Evolutionary conservation across 148 eudicot genomes (phyloP), one percentile per base, ranked within the genome.

Genomic region (Fagopyrum homotropicum): DNA sequence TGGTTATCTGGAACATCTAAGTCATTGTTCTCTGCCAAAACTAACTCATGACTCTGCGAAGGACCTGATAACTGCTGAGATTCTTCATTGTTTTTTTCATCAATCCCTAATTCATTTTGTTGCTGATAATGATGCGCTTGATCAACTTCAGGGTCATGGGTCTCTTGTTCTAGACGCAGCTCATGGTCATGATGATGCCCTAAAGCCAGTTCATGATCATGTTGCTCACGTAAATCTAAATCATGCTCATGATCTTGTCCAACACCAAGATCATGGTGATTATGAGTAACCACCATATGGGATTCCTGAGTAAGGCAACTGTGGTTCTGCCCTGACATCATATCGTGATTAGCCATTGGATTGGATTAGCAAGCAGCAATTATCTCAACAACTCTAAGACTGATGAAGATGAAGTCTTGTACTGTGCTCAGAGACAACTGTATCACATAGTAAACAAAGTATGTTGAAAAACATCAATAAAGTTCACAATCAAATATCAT

Each of bases 331-430:
- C 76, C 89, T 35, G 81, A 77, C 29, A 82, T 79, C 77, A 84
- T 29, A 57, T 84, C 87, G 76, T 77, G 82, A 61, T 74, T 82
- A n/a, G 83, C 85, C 89, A 83, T 84, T 45, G 46, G 19, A 14
- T 12, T 46, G 47, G 55, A 47, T 49, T 47, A 71, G 44, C 47
- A 14, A 43, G 19, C 40, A 66, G 43, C 45, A 43, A 40, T 66
- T 35, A 11, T 66, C 35, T 5, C 74, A 72, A 46, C 35, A 72
- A 49, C 29, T 54, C 74, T 19, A 30, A 17, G 74, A 72, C 40
- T 8, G 16, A 29, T 72, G 55, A 72, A 49, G 47, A 43, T 9
- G 35, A n/a, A 19, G 54, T 35, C 55, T 72, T 40, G 19, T 19
- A 68, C 35, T 44, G 50, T 17, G 78, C 44, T 43, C 17, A n/a